Evolutionary conservation across 352 stramenopile species (phyloP), one percentile per base, ranked within the genome.

Genomic region (Phytophthora foliorum): DNA sequence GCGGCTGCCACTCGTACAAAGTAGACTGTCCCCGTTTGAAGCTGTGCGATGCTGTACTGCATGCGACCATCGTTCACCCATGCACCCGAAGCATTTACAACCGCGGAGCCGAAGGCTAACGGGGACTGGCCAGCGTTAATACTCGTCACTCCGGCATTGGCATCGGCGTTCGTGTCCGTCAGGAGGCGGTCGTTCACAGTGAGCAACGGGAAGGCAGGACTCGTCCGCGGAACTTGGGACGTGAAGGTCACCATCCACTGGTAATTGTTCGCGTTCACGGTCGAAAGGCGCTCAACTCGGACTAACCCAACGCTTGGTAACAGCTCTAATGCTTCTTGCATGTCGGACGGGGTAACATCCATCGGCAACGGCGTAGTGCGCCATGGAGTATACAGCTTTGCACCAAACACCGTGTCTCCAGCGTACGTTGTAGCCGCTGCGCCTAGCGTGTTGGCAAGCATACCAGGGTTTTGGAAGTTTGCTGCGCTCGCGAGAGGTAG

Each of bases 211-310:
- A 92, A 71, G 2, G 56, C 38, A 0, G 61, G 27, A 13, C 14
- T 51, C 5, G 45, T 55, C 22, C 63, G 51, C 0, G 86, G 84
- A 3, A 94, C 77, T 41, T 91, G 81, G 14, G 66, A 75, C 19
- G 72, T 80, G 65, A 98, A 98, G 11, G 95, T 98, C 31, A 99
- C 84, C 16, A 69, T 81, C 94, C 95, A 98, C 10, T 84, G 75
- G 68, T 89, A 98, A 24, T 84, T 93, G 55, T 89, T 90, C 4
- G 77, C 77, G 4, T 42, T 54, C 3, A 61, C 67, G 10, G 82
- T 72, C 22, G 84, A 81, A 25, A 94, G 72, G n/a, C 96, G 88
- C 53, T 93, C 84, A 1, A 98, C 91, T 17, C 96, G 84, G 6
- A 98, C 92, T n/a, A 88, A 75, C 2, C 95, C 95, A 22, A 98